Evolutionary conservation across 2,329 filamentous ascomycete species (phyloP), one percentile per base, ranked within the genome.

Genomic region (Pezicula carpinea): DNA sequence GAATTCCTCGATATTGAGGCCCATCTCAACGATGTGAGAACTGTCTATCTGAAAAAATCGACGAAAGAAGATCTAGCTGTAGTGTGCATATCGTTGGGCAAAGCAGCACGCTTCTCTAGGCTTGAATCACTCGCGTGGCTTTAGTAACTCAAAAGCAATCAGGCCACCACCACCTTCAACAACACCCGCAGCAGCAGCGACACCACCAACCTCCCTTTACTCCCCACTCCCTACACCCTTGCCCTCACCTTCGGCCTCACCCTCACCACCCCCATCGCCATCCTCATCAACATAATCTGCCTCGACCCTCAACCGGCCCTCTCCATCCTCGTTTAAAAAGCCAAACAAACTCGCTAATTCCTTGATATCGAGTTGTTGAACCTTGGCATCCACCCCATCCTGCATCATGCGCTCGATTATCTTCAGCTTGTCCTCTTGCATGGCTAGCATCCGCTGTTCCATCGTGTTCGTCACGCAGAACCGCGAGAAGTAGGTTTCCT

Each of bases 401-500:
- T 47, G 60, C 61, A 57, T 65, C 51, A 31, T 57, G 44, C 46
- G 45, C 14, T 66, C 61, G 4, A 80, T 69, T 2, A 70, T 64
- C 43, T 66, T 65, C 0, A 76, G 64, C 48, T 89, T 89, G 0
- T 56, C 44, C 0, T 69, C 49, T 49, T 89, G 84, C 52, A 87
- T 69, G 0, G 62, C 39, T 0, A 74, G 59, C 3, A 89, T 68
- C 0, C 72, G 66, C 8, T 75, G 67, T 49, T 90, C 85, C 5
- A 87, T 76, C 0, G 73, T 77, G 4, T 75, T 68, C 1, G 68
- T 63, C 0, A 82, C 69, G 1, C 80, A 64, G 29, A 89, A 69
- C 0, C 80, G 72, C 1, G 78, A 72, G 48, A 86, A 74, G 10
- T 78, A 67, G 0, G 83, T 82, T 29, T 78, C 67, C 35, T 82